Evolutionary conservation across 2,329 filamentous ascomycete species (phyloP), one percentile per base, ranked within the genome.

Genomic region (Pseudocercospora fuligena): DNA sequence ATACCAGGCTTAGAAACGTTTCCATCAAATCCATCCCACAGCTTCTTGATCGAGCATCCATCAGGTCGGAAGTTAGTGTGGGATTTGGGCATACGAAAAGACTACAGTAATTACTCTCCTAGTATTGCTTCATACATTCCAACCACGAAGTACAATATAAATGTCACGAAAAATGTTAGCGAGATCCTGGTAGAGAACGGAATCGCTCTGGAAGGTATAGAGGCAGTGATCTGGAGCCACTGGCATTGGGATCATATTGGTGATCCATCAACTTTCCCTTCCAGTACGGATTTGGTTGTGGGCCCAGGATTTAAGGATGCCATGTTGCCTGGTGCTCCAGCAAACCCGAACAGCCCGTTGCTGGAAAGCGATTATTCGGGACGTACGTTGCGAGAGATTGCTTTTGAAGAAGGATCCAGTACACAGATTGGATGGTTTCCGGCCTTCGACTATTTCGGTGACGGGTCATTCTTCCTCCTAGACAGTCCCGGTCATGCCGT

Each of bases 401-500:
- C 71, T 31, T 78, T 80, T 51, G 61, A 56, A 4, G 19, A 54
- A 31, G 63, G 68, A 6, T 76, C 78, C 53, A 73, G 78, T 56
- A 73, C 78, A 54, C 66, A 54, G 5, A 79, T 84, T 21, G 83
- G 81, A 2, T 69, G 76, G 9, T 84, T 84, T 69, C 66, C 75
- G 14, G 83, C 83, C 3, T 73, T 78, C 25, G 85, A 88, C 73
- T 87, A 81, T 70, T 88, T 86, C 63, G 81, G 81, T 2, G 86
- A 88, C 70, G 85, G 85, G 0, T 82, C 78, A 21, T 85, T 88
- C 69, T 87, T 86, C 71, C 77, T 88, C 1, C 76, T 88, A 27
- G 76, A 85, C 69, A 79, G 80, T 2, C 84, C 85, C 0, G 86
- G 86, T 1, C 85, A 87, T 70, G 79, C 82, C 0, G 74, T 83